These are phyloP conservation scores for Rhodotorula glutinis DNA, from an alignment of 1,284 basidiomycete species.

Conservation along the genomic window DNA sequence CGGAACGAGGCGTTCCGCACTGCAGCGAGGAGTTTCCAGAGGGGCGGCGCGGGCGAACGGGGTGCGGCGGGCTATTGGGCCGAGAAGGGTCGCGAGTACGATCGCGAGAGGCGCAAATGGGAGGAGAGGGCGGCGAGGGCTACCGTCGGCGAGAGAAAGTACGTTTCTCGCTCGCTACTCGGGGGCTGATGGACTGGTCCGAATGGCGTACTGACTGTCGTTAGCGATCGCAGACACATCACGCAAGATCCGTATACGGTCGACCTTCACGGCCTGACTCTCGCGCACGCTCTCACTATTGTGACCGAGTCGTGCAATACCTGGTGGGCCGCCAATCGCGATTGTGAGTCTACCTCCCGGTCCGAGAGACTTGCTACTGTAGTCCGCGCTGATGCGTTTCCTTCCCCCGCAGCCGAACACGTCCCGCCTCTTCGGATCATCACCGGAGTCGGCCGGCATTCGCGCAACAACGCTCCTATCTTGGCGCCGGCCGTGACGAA, in stretches of 20 bases:
- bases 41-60: conserved; percentile 27
- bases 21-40: conserved; percentile 41
- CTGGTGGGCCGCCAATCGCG: conserved; percentile 42
- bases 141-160: conserved; percentile 45
- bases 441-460: conserved; percentile 49
- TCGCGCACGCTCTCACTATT: conserved; percentile 48
- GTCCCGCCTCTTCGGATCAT: conserved; percentile 46
- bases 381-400: too few relatives aligned
- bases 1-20: conserved; percentile 46
- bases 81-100: conserved; percentile 47
- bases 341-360: conserved; percentile 7
- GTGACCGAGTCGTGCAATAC: conserved; percentile 44
- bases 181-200: too few relatives aligned
- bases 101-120: conserved; percentile 47
- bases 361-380: too few relatives aligned
- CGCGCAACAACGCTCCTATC: conserved; percentile 45
- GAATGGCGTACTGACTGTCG: neutral
- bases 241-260: conserved; percentile 38
- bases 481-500: conserved; percentile 47
- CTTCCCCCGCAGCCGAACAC: conserved; percentile 3
- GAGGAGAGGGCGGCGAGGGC: conserved; percentile 45
- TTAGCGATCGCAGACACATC: conserved; percentile 3
- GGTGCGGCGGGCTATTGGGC: conserved; percentile 44
- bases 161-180: conserved; percentile 2
- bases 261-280: conserved; percentile 48